Percentiles rank a stretch among this genome's conserved stretches.
phyloP scores from a whole-genome alignment of 2,329 filamentous ascomycete genomes.

The Sporothrix sp. region DNA sequence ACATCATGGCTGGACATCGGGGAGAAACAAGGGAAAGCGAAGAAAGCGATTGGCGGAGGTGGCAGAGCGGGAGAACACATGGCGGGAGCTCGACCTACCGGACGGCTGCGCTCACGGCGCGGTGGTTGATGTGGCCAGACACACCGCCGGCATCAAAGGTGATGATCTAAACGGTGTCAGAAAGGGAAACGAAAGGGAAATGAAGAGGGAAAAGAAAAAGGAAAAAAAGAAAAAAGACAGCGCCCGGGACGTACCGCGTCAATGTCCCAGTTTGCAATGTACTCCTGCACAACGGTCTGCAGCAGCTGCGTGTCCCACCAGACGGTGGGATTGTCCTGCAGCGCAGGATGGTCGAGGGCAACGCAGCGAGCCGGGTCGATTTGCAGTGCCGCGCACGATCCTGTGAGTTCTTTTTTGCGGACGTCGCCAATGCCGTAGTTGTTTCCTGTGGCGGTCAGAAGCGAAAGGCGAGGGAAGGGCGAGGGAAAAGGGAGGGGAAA shows the following conservation, averaged over 20 bases:
- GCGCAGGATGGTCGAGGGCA: conserved; percentile 2
- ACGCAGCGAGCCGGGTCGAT: conserved; percentile 5
- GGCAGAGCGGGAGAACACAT: not conserved
- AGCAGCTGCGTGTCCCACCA: conserved; percentile 9
- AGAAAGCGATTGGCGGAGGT: too few relatives aligned
- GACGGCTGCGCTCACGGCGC: conserved; percentile 8
- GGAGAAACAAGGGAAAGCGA: not conserved
- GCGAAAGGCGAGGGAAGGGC: too few relatives aligned
- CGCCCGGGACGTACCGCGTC: not conserved
- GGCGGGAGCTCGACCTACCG: not conserved
- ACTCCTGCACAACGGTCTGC: conserved; percentile 1
- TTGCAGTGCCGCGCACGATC: conserved; percentile 1
- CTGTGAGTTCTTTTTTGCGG: not conserved
- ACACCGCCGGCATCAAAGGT: conserved; percentile 6
- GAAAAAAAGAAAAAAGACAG: not conserved
- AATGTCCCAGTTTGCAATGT: conserved; percentile 6
- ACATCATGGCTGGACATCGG: not conserved
- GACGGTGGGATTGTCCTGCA: conserved; percentile 3
- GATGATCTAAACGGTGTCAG: conserved; percentile 1
- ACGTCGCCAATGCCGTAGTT: conserved; percentile 8
- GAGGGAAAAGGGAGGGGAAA: not conserved
- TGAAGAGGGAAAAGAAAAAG: not conserved
- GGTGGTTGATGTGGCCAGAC: conserved; percentile 9
- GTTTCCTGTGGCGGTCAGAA: conserved; percentile 3
- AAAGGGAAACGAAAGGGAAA: not conserved